These are phyloP conservation scores for Epipyxis sp. DNA, from an alignment of 108 stramenopile genomes.

Conservation along the genomic window DNA sequence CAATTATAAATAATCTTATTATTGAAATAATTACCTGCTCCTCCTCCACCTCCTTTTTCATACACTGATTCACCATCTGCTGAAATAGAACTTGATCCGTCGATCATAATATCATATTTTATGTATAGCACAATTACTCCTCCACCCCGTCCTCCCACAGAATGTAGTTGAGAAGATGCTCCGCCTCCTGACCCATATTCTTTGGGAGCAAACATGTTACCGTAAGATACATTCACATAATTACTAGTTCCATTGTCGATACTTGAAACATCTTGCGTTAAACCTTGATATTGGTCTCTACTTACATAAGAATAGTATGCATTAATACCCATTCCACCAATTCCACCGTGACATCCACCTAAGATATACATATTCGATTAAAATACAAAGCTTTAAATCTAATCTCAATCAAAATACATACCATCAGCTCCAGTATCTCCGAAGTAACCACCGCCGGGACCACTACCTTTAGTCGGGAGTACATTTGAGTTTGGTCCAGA, in stretches of 20 bases:
- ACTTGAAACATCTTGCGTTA: background rate
- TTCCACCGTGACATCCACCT: background rate
- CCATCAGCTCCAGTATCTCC: background rate
- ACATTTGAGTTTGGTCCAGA: background rate
- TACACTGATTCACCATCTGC: slow-evolving; percentile 19
- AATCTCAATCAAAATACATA: background rate
- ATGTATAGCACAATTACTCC: background rate
- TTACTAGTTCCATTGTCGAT: background rate
- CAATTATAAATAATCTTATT: no score
- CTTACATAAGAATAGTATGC: background rate
- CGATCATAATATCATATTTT: background rate
- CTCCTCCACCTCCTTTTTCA: background rate
- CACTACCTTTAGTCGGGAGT: background rate
- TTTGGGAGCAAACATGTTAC: background rate
- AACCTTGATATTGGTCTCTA: background rate
- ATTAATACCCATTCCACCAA: background rate
- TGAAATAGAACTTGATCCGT: background rate
- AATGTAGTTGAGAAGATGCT: background rate
- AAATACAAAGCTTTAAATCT: background rate
- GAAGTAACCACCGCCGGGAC: background rate
- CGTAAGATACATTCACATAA: background rate
- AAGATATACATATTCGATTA: background rate
- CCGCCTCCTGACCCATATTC: background rate
- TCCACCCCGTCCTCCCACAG: background rate
- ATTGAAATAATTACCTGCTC: no score